Conservation (phyloP, 306 rosid species). For the Vachellia collinsii region DNA sequence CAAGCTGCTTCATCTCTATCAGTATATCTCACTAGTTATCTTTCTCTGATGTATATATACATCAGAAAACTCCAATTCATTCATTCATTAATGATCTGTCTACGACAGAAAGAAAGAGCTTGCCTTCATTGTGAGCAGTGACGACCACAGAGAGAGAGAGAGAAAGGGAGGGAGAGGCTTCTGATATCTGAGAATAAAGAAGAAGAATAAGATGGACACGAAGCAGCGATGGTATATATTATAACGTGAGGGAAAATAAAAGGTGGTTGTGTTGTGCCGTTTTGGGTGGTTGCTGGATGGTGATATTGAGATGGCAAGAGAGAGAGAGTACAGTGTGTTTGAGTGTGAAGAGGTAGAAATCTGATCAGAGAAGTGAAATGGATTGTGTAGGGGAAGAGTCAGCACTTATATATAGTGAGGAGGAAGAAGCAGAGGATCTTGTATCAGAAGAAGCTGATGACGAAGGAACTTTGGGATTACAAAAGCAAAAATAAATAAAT, state of each 20-base stretch:
- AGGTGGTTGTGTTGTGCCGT: slow-evolving; percentile 11
- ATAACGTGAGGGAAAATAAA: background rate
- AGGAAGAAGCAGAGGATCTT: slow-evolving; percentile 18
- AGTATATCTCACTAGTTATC: background rate
- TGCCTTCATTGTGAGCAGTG: slow-evolving; percentile 13
- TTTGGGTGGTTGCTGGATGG: background rate
- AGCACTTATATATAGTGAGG: background rate
- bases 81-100: background rate
- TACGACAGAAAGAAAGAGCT: background rate
- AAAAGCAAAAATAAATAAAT: background rate
- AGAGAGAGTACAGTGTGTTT: background rate
- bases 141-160: background rate
- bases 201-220: background rate
- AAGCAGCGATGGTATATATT: background rate
- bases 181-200: background rate
- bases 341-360: background rate
- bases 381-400: background rate
- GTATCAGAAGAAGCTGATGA: slow-evolving; percentile 34
- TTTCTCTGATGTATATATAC: background rate
- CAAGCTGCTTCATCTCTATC: background rate
- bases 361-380: background rate
- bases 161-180: background rate
- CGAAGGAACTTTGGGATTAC: slow-evolving; percentile 41
- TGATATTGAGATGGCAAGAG: slow-evolving; percentile 29
- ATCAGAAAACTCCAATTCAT: background rate